Percentiles rank a stretch among this genome's conserved stretches.
phyloP scores from a whole-genome alignment of 192 early-diverging fungal species.

The Gamsiella multidivaricata region DNA sequence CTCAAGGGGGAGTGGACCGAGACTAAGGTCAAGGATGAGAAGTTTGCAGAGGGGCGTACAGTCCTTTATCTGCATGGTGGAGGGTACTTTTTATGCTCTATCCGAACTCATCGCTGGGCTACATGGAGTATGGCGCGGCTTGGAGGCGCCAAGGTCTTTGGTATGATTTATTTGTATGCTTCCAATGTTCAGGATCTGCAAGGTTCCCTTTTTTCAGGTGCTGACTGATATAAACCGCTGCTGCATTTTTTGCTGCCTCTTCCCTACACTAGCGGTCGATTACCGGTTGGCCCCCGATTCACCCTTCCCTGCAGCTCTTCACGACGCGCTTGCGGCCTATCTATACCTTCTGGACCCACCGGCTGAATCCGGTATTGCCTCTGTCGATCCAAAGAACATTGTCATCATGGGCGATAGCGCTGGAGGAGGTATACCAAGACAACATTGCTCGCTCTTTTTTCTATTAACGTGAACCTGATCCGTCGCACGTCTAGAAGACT shows the following conservation, averaged over 20 bases:
- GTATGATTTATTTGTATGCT: conserved; percentile 24
- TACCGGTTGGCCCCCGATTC: conserved; percentile 88
- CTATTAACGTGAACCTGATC: too few relatives aligned
- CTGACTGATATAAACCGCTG: too few relatives aligned
- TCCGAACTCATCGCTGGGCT: conserved; percentile 57
- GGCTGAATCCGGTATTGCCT: conserved; percentile 55
- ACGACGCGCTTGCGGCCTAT: conserved; percentile 85
- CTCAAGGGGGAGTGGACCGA: conserved; percentile 63
- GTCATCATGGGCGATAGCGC: conserved; percentile 78
- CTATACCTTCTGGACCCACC: conserved; percentile 69
- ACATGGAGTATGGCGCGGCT: conserved; percentile 62
- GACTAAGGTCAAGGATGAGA: conserved; percentile 42
- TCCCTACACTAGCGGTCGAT: conserved; percentile 55
- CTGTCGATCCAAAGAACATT: conserved; percentile 66
- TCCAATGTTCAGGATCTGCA: too few relatives aligned
- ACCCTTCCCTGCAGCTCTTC: conserved; percentile 84
- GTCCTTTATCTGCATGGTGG: conserved; percentile 85
- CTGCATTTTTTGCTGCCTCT: neutral
- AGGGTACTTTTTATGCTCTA: conserved; percentile 67
- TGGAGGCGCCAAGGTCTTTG: conserved; percentile 48
- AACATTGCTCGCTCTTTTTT: too few relatives aligned
- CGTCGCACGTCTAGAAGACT: neutral
- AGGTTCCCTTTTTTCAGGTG: too few relatives aligned
- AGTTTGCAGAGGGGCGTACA: conserved; percentile 58
- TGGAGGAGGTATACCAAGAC: conserved; percentile 63